phyloP scores from a whole-genome alignment of 23 red algal genomes.

The Cyanidioschyzon merolae region DNA sequence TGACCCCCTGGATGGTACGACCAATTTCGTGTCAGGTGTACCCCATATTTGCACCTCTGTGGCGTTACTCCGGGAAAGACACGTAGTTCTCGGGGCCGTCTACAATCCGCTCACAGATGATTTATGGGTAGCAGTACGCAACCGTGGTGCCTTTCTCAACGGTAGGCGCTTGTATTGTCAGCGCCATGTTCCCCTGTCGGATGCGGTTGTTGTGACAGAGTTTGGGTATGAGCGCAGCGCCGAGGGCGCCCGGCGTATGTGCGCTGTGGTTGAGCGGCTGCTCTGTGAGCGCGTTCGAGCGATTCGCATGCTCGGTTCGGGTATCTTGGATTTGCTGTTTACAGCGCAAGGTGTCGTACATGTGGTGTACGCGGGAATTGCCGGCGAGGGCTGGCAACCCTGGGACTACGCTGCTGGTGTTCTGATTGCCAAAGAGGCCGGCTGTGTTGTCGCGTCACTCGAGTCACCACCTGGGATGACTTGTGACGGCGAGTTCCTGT shows the following conservation, averaged over 20 bases:
- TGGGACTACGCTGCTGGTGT: slow-evolving; percentile 78
- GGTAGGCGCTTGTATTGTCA: slow-evolving; percentile 17
- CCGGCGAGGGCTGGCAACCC: slow-evolving; percentile 35
- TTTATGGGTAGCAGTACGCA: slow-evolving; percentile 35
- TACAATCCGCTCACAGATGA: slow-evolving; percentile 48
- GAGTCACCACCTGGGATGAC: neutral
- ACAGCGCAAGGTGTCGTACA: slow-evolving; percentile 51
- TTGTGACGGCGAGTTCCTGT: neutral
- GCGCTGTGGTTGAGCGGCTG: slow-evolving; percentile 12
- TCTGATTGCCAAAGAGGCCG: slow-evolving; percentile 59
- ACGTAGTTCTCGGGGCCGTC: slow-evolving; percentile 40
- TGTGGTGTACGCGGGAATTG: slow-evolving; percentile 37
- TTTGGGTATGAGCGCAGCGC: slow-evolving; percentile 41
- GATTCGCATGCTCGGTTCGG: slow-evolving; percentile 47
- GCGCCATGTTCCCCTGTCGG: neutral
- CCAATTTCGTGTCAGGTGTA: slow-evolving; percentile 46
- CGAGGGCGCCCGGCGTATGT: slow-evolving; percentile 26
- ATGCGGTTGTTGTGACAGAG: slow-evolving; percentile 50
- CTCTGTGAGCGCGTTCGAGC: slow-evolving; percentile 30
- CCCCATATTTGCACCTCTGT: slow-evolving; percentile 14
- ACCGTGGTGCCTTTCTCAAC: slow-evolving; percentile 27
- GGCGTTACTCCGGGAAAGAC: slow-evolving; percentile 17
- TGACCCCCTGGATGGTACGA: slow-evolving; percentile 87
- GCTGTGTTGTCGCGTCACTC: slow-evolving; percentile 29
- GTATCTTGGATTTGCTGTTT: slow-evolving; percentile 43